Percentiles rank a stretch among this genome's conserved stretches.
These are phyloP conservation scores for Cercospora berteroae DNA, from an alignment of 2,329 filamentous ascomycete genomes.

Conservation along the genomic window DNA sequence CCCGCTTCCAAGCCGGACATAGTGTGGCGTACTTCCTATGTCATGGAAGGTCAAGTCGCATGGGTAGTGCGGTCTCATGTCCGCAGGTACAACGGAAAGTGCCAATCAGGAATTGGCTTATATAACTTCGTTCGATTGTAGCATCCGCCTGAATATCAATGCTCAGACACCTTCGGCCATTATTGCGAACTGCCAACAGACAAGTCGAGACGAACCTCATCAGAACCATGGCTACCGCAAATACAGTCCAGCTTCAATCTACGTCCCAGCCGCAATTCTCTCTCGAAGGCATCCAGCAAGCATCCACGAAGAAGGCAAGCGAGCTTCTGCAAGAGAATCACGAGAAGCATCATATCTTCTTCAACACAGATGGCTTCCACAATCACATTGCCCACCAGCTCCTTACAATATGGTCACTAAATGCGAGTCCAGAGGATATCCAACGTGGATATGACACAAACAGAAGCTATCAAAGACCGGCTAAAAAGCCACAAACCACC, in stretches of 20 bases:
- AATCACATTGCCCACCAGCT: constrained; percentile 79
- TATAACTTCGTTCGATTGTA: background rate
- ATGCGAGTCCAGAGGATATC: constrained; percentile 61
- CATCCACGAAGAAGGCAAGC: constrained; percentile 62
- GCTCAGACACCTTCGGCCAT: background rate
- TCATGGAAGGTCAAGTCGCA: background rate
- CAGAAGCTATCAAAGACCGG: constrained; percentile 62
- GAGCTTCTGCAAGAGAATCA: constrained; percentile 75
- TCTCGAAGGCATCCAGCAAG: constrained; percentile 49
- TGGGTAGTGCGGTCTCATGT: constrained; percentile 1
- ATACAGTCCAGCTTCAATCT: constrained; percentile 47
- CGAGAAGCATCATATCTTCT: constrained; percentile 73
- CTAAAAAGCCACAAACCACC: constrained; percentile 41
- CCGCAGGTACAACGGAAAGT: background rate
- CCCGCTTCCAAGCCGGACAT: background rate
- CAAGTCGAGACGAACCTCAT: background rate
- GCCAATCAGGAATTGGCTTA: background rate
- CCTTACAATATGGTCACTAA: constrained; percentile 72
- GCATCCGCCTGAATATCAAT: background rate
- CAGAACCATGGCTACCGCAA: constrained; percentile 50
- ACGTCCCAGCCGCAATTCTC: constrained; percentile 49
- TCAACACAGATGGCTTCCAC: constrained; percentile 72
- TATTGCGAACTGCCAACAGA: background rate
- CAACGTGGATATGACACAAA: constrained; percentile 65
- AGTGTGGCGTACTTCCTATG: constrained; percentile 5